phyloP scores from a whole-genome alignment of 1,284 basidiomycete genomes.

The Lentinula novae-zelandiae region DNA sequence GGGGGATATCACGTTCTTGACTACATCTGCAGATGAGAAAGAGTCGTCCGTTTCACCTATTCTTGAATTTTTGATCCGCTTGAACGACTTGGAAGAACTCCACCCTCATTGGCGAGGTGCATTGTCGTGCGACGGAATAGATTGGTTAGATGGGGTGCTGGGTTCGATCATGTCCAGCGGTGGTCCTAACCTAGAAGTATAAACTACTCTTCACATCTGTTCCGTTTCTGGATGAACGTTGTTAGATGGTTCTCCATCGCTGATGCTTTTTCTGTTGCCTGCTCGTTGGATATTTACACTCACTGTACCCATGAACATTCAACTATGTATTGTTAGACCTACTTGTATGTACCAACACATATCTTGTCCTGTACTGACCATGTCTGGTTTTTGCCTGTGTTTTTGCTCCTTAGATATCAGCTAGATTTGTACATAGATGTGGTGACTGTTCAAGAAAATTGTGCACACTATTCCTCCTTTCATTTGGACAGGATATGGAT shows the following conservation, averaged over 20 bases:
- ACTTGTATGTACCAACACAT: neutral
- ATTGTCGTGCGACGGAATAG: conserved; percentile 6
- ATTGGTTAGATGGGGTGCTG: conserved; percentile 6
- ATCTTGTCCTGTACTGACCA: too few species aligned
- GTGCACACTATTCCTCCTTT: too few species aligned
- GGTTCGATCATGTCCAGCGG: neutral
- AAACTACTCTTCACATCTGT: neutral
- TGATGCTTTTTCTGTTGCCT: neutral
- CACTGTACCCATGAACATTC: neutral
- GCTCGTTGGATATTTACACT: neutral
- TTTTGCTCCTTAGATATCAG: too few species aligned
- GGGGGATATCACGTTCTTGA: neutral
- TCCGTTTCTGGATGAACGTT: neutral
- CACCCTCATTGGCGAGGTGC: conserved; percentile 2
- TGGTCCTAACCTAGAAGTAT: too few species aligned
- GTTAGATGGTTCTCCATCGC: neutral
- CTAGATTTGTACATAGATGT: too few species aligned
- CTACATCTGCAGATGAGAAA: too few species aligned
- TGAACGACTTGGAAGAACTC: conserved; percentile 4
- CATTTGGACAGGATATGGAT: too few species aligned
- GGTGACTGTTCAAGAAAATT: too few species aligned
- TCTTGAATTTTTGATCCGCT: neutral
- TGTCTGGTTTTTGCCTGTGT: too few species aligned
- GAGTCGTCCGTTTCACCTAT: neutral
- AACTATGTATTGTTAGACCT: neutral